Percentiles rank a stretch among this genome's conserved stretches.
These are phyloP conservation scores for rapeseed (Brassica napus) DNA, from an alignment of 345 rosid genomes.

Conservation along the genomic window Da-Ae NC_063444.1:7915001-7915500, in stretches of 20 bases:
- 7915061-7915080: conserved; percentile 96
- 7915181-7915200: conserved; percentile 17
- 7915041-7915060: conserved; percentile 99
- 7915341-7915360: conserved; percentile 7
- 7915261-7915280: conserved; percentile 99
- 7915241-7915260: conserved; percentile 99
- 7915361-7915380: conserved; percentile 13
- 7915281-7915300: conserved; percentile 22
- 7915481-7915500: conserved; percentile 90
- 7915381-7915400: conserved; percentile 7
- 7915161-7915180: conserved; percentile 26
- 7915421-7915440: background rate
- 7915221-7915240: conserved; percentile 68
- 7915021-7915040: conserved; percentile 96
- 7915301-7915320: conserved; percentile 1
- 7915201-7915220: conserved; percentile 6
- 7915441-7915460: conserved; percentile 18
- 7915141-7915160: conserved; percentile 33
- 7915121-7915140: conserved; percentile 85
- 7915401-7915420: background rate
- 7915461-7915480: conserved; percentile 22
- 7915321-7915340: conserved; percentile 4
- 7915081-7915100: conserved; percentile 99
- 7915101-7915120: conserved; percentile 99
- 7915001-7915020: conserved; percentile 25